Evolutionary conservation across 768 basidiomycete species (phyloP).

Genomic region (Lactarius vividus): DNA sequence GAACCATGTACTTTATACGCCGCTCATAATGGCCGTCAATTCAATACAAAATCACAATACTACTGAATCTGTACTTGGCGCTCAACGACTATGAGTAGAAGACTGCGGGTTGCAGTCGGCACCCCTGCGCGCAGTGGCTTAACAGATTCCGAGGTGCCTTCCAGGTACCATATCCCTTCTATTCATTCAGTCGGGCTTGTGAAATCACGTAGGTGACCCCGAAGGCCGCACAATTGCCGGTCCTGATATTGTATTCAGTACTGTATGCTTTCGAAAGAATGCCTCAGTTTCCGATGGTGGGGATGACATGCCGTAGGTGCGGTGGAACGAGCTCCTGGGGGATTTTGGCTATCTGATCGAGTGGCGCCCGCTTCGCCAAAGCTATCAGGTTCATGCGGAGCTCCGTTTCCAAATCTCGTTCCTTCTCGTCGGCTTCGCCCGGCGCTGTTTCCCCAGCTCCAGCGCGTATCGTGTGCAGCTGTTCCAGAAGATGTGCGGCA

Average conservation of each 20-base stretch:
- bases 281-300: conserved; percentile 24
- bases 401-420: conserved; percentile 53
- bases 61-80: background rate
- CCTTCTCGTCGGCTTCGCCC: conserved; percentile 30
- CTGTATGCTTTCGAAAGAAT: no score
- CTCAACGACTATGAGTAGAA: background rate
- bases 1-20: conserved; percentile 1
- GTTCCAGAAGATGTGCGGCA: conserved; percentile 51
- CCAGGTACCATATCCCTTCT: background rate
- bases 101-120: background rate
- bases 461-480: conserved; percentile 38
- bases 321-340: conserved; percentile 26
- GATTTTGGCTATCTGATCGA: conserved; percentile 41
- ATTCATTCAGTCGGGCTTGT: background rate
- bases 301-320: conserved; percentile 25
- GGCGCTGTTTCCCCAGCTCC: conserved; percentile 20
- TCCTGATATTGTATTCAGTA: background rate
- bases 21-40: background rate
- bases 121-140: background rate
- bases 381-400: conserved; percentile 74
- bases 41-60: background rate
- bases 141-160: background rate
- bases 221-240: background rate
- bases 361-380: conserved; percentile 71
- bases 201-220: background rate